Conservation (phyloP, 2,329 filamentous ascomycete genomes). For the Ramichloridium luteum region DNA sequence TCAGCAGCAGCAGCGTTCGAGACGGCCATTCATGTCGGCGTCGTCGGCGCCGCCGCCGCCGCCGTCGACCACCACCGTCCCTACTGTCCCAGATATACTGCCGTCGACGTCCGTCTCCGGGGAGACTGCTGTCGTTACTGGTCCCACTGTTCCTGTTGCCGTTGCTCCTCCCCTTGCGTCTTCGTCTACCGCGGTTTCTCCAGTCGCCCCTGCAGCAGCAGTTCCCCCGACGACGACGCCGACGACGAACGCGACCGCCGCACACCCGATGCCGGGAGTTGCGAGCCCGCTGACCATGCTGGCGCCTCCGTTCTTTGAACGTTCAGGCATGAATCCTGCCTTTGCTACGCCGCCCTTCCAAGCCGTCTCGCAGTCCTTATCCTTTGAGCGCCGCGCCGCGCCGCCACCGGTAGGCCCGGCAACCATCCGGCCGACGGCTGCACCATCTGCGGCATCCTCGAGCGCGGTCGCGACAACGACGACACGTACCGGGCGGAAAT, state of each 20-base stretch:
- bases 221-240: not conserved
- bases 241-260: conserved; percentile 3
- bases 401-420: conserved; percentile 5
- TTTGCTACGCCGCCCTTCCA: conserved; percentile 3
- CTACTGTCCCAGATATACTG: too few relatives aligned
- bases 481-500: conserved; percentile 16
- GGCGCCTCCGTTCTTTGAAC: conserved; percentile 8
- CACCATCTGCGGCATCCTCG: conserved; percentile 1
- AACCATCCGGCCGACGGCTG: conserved; percentile 5
- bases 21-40: too few relatives aligned
- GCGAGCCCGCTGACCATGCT: conserved; percentile 6
- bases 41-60: too few relatives aligned
- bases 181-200: conserved; percentile 5
- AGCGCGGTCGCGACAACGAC: conserved; percentile 1
- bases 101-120: too few relatives aligned
- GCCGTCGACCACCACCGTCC: too few relatives aligned
- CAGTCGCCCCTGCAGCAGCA: conserved; percentile 4
- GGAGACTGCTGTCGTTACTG: too few relatives aligned
- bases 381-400: conserved; percentile 15
- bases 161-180: conserved; percentile 2
- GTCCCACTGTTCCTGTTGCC: too few relatives aligned
- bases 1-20: too few relatives aligned
- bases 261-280: conserved; percentile 12
- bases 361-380: conserved; percentile 3
- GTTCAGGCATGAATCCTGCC: conserved; percentile 1